phyloP scores from a whole-genome alignment of 495 filamentous ascomycete genomes.

The Penicillium salamii region DNA sequence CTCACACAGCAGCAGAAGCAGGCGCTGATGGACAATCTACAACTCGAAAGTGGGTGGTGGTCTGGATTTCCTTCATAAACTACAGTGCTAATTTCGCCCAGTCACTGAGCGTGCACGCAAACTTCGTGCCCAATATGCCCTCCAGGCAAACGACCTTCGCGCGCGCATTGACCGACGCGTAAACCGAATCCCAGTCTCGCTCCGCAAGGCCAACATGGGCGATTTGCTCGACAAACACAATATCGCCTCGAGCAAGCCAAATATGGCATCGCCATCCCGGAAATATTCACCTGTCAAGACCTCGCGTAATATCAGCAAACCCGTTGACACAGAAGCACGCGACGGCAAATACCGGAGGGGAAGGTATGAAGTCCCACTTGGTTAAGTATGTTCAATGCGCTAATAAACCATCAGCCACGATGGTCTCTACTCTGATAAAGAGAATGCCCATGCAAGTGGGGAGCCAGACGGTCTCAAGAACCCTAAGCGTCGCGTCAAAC shows the following conservation, averaged over 20 bases:
- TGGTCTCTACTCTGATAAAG: constrained; percentile 68
- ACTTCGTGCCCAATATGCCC: constrained; percentile 83
- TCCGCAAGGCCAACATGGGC: constrained; percentile 80
- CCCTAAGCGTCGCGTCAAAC: constrained; percentile 58
- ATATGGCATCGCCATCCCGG: constrained; percentile 26
- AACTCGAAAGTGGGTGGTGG: constrained; percentile 74
- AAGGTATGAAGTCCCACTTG: constrained; percentile 49
- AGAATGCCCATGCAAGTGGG: constrained; percentile 58
- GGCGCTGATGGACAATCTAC: constrained; percentile 85
- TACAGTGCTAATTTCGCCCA: constrained; percentile 28
- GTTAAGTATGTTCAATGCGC: background rate
- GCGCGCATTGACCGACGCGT: constrained; percentile 91
- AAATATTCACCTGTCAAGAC: constrained; percentile 31
- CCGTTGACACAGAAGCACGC: constrained; percentile 29
- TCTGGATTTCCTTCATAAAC: background rate
- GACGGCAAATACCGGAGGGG: constrained; percentile 52
- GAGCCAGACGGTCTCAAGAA: constrained; percentile 46
- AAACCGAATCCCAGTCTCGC: constrained; percentile 80
- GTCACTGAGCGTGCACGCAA: constrained; percentile 91
- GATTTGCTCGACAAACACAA: constrained; percentile 67
- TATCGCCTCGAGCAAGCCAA: constrained; percentile 25
- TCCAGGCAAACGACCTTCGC: constrained; percentile 79
- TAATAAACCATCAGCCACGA: constrained; percentile 56
- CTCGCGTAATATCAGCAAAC: constrained; percentile 28
- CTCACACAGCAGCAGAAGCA: constrained; percentile 81